Percentiles rank a stretch among this genome's conserved stretches.
Evolutionary conservation across 441 rosid species (phyloP).

Genomic region (Pelargonium fulgidum): DNA sequence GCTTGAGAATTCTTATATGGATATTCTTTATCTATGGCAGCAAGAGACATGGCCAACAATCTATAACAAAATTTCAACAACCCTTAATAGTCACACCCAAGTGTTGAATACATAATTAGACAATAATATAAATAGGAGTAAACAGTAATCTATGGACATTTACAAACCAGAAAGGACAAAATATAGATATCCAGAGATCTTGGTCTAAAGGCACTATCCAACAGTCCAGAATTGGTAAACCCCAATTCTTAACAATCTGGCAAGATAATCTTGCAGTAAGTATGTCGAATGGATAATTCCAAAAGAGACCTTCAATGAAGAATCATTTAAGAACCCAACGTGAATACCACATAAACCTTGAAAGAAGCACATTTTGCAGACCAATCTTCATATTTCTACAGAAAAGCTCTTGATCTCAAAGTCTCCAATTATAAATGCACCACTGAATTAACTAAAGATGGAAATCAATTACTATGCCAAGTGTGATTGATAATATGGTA

Average conservation of each 20-base stretch:
- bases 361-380: neutral
- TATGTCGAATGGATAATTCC: neutral
- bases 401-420: neutral
- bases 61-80: neutral
- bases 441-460: neutral
- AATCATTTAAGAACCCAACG: neutral
- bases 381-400: neutral
- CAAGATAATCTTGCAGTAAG: neutral
- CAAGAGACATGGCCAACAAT: neutral
- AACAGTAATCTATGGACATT: neutral
- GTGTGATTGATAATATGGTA: neutral
- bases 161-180: neutral
- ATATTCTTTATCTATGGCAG: neutral
- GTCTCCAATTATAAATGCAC: neutral
- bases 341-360: neutral
- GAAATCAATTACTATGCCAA: neutral
- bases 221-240: neutral
- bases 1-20: neutral
- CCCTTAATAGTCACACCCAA: slow-evolving; percentile 1
- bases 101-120: neutral
- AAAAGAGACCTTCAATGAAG: neutral
- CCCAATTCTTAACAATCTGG: neutral
- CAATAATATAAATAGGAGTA: neutral
- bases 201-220: neutral
- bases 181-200: neutral